Percentiles rank a stretch among this genome's conserved stretches.
These are phyloP conservation scores for Globisporangium takayamanum DNA, from an alignment of 352 stramenopile genomes.

Conservation along the genomic window DNA sequence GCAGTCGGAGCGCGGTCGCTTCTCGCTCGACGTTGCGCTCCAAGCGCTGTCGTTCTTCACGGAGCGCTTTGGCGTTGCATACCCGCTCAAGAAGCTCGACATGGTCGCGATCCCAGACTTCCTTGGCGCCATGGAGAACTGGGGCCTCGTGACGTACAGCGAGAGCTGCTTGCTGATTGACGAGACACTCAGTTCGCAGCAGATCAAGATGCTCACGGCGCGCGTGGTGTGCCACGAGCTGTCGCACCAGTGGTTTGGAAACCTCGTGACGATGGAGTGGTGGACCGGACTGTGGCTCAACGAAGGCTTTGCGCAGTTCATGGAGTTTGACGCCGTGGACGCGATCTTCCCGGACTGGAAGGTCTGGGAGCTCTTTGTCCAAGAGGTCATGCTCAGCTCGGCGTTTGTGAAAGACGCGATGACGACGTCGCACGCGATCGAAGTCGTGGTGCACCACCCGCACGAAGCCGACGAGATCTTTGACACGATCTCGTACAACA, in stretches of 20 bases:
- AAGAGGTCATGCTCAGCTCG: conserved; percentile 52
- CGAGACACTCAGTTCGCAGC: conserved; percentile 44
- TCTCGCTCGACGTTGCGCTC: conserved; percentile 79
- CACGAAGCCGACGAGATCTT: conserved; percentile 98
- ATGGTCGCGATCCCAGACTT: conserved; percentile 96
- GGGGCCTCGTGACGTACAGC: conserved; percentile 94
- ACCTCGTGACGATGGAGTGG: conserved; percentile 98
- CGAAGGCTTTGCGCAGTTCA: conserved; percentile 96
- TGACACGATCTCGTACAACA: conserved; percentile 96
- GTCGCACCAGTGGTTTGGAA: conserved; percentile 96
- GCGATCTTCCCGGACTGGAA: conserved; percentile 91
- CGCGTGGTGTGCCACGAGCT: conserved; percentile 97
- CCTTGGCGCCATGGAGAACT: conserved; percentile 94
- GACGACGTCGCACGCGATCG: conserved; percentile 90
- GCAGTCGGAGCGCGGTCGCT: conserved; percentile 85
- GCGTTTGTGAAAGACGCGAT: conserved; percentile 92
- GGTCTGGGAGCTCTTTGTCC: conserved; percentile 95
- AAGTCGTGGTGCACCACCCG: conserved; percentile 90
- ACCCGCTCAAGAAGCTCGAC: conserved; percentile 98
- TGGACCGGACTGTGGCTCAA: conserved; percentile 96
- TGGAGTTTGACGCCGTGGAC: conserved; percentile 93
- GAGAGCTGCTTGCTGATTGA: conserved; percentile 90
- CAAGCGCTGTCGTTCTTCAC: conserved; percentile 70
- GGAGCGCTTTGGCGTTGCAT: conserved; percentile 74
- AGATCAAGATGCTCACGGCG: conserved; percentile 71